A percentile compares a stretch with the other conserved stretches of the same genome.
Evolutionary conservation across 306 rosid species (phyloP).

Genomic region (Hippophae tibetana): DNA sequence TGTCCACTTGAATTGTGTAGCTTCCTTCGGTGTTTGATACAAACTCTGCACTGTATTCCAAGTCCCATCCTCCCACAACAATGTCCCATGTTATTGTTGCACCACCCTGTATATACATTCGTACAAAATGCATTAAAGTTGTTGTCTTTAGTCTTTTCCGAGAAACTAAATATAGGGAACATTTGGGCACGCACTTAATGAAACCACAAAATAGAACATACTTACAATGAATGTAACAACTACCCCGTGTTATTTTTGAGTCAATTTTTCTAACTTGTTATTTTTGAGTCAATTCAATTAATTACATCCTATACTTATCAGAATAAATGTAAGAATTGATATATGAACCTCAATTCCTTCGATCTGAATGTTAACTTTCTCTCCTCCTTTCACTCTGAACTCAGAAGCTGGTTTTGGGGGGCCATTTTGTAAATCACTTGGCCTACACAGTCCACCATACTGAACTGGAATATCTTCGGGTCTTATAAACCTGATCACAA

Average conservation of each 20-base stretch:
- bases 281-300: no score
- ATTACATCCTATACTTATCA: no score
- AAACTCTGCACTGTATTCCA: conserved; percentile 90
- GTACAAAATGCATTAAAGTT: neutral
- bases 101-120: conserved; percentile 39
- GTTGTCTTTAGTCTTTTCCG: no score
- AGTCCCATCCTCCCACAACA: conserved; percentile 94
- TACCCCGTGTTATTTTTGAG: no score
- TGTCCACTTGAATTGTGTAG: conserved; percentile 74
- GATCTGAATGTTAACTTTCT: conserved; percentile 90
- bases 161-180: no score
- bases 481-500: conserved; percentile 56
- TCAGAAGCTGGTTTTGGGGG: conserved; percentile 94
- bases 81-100: conserved; percentile 95
- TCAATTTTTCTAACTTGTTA: no score
- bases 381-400: conserved; percentile 87
- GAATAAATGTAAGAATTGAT: neutral
- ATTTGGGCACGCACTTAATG: no score
- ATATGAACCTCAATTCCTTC: conserved; percentile 87
- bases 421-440: conserved; percentile 56
- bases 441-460: conserved; percentile 81
- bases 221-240: no score
- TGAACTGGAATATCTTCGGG: conserved; percentile 90
- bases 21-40: conserved; percentile 66
- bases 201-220: no score